Conservation (phyloP, 208 protist species). For the Naegleria lovaniensis region DNA sequence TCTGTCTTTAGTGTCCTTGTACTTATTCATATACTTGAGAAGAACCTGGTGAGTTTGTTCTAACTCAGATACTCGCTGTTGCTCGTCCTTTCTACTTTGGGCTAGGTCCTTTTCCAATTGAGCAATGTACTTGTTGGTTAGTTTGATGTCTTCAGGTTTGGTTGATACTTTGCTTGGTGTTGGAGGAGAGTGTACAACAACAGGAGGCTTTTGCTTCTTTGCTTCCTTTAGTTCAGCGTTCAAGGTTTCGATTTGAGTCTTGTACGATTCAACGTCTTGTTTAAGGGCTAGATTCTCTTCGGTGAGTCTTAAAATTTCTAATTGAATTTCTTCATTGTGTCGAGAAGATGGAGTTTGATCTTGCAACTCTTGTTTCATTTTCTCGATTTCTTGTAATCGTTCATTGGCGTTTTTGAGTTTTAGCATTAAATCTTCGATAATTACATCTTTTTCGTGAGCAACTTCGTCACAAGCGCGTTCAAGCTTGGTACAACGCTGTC, state of each 20-base stretch:
- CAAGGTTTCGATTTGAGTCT: background rate
- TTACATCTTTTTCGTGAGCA: background rate
- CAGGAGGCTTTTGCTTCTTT: background rate
- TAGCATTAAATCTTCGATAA: background rate
- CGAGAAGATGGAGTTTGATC: background rate
- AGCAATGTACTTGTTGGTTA: background rate
- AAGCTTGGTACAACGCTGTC: background rate
- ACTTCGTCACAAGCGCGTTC: background rate
- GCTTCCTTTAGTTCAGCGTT: background rate
- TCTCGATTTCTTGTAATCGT: background rate
- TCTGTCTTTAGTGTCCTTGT: background rate
- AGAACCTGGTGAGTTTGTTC: constrained; percentile 11
- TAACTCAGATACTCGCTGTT: background rate
- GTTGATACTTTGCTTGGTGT: background rate
- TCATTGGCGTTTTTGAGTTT: background rate
- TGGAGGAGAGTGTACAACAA: background rate
- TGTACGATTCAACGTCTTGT: background rate
- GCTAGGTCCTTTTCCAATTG: constrained; percentile 11
- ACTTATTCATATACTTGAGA: constrained; percentile 9
- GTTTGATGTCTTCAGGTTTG: background rate
- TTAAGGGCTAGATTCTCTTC: background rate
- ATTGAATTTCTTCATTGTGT: background rate
- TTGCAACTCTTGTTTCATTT: background rate
- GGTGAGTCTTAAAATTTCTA: background rate
- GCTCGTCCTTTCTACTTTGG: constrained; percentile 1